Evolutionary conservation across 2,329 filamentous ascomycete species (phyloP), one percentile per base, ranked within the genome.

Genomic region (Talaromyces sp.): DNA sequence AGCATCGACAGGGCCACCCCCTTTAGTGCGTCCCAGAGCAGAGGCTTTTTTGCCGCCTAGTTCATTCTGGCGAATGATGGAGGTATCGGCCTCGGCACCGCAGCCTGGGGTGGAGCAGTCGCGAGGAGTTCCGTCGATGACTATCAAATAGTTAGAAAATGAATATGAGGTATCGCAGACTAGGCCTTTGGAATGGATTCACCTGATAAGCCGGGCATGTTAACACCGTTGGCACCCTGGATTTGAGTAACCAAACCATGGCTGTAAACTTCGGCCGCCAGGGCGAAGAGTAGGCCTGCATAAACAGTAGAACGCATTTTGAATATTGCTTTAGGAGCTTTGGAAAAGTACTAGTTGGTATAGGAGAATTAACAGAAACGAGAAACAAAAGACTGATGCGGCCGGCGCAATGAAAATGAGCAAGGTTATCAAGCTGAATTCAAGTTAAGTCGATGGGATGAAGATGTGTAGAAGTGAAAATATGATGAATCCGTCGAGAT

Each of bases 81-180:
- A 78, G n/a, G 86, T 88, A 67, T 89, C 86, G 60, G 81, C 83
- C 70, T 88, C 81, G n/a, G 85, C 80, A 59, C 85, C 86, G 67
- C 84, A 88, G 46, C 70, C 62, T 64, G 85, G 83, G 65, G 75
- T 77, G 53, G 81, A 77, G 71, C 85, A 88, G 73, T 88, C 84
- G 67, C 86, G 84, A 53, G 85, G 86, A 61, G 85, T 88, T 65
- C 84, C 85, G 61, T 88, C 85, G 48, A 78, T 76, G 63, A 87
- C 82, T 78, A 65, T 56, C 54, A 58, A 15, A 59, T 68, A 58
- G 9, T 46, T 25, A 40, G 15, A 39, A 21, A 65, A 39, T 4
- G 62, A 52, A 41, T 3, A 28, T 28, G 41, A 7, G 13, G 9
- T 57, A 46, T 21, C 45, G 3, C 15, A 28, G 3, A 28, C 15